These are phyloP conservation scores for Xylariaceae sp. DNA, from an alignment of 2,329 filamentous ascomycete species.

Conservation along the genomic window DNA sequence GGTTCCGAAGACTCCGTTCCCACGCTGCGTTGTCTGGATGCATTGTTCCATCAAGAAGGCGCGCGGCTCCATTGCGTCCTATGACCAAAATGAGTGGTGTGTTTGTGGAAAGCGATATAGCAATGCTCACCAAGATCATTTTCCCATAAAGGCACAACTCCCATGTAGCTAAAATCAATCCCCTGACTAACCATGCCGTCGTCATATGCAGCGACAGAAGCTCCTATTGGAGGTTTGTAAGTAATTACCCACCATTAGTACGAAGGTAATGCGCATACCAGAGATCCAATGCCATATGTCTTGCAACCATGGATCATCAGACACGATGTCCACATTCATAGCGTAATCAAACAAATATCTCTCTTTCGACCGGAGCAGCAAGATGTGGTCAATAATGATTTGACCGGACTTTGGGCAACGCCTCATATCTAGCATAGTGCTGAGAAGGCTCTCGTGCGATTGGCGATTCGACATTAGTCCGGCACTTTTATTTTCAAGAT, in stretches of 20 bases:
- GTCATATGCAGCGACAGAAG: slow-evolving; percentile 61
- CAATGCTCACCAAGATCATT: slow-evolving; percentile 59
- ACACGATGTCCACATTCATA: slow-evolving; percentile 64
- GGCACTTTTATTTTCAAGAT: slow-evolving; percentile 33
- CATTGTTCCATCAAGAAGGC: slow-evolving; percentile 45
- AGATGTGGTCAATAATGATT: slow-evolving; percentile 53
- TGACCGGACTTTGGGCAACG: slow-evolving; percentile 52
- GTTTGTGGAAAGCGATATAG: slow-evolving; percentile 9
- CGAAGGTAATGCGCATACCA: slow-evolving; percentile 43
- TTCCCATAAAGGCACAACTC: slow-evolving; percentile 70
- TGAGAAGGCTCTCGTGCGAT: slow-evolving; percentile 55
- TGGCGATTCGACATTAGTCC: slow-evolving; percentile 50
- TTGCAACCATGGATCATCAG: slow-evolving; percentile 71
- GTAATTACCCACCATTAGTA: slow-evolving; percentile 12
- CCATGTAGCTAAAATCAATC: slow-evolving; percentile 73
- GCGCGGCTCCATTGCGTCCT: slow-evolving; percentile 49
- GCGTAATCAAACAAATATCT: slow-evolving; percentile 63
- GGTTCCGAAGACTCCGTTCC: slow-evolving; percentile 60
- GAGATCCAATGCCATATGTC: slow-evolving; percentile 77
- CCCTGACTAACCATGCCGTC: slow-evolving; percentile 68
- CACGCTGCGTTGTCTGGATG: slow-evolving; percentile 52
- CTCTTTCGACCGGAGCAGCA: slow-evolving; percentile 59
- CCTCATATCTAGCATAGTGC: slow-evolving; percentile 42
- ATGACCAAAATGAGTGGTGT: slow-evolving; percentile 14
- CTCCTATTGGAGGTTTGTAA: slow-evolving; percentile 44